Percentiles rank a stretch among this genome's conserved stretches.
Evolutionary conservation across 1,139 yeast genomes (phyloP).

Genomic region (Hyphopichia wangnamkhiaoensis): DNA sequence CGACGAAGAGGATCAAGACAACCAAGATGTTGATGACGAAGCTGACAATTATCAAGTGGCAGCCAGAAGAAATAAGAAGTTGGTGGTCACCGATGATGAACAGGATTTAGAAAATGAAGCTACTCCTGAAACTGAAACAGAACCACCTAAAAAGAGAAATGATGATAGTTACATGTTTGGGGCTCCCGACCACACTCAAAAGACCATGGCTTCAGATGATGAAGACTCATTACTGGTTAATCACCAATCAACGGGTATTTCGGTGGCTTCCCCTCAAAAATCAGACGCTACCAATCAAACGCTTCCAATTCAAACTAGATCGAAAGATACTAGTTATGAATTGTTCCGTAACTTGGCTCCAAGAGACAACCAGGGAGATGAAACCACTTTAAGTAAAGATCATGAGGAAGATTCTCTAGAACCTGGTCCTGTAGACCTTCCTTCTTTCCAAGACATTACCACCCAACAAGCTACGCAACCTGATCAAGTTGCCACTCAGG

Average conservation of each 20-base stretch:
- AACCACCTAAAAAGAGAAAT: conserved; percentile 19
- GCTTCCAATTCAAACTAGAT: not conserved
- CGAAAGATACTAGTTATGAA: conserved; percentile 11
- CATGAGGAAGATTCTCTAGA: conserved; percentile 6
- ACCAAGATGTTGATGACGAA: conserved; percentile 17
- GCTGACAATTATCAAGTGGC: conserved; percentile 15
- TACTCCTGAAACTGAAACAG: conserved; percentile 10
- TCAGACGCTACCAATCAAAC: not conserved
- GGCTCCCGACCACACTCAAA: conserved; percentile 9
- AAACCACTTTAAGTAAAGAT: not conserved
- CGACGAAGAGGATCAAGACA: conserved; percentile 20
- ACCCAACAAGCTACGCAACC: conserved; percentile 17
- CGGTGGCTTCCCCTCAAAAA: not conserved
- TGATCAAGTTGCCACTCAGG: conserved; percentile 17
- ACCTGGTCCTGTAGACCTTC: conserved; percentile 10
- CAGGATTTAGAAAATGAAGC: conserved; percentile 12
- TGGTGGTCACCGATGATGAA: conserved; percentile 16
- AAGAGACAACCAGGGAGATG: conserved; percentile 11
- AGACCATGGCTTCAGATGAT: conserved; percentile 3
- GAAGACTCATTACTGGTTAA: conserved; percentile 2
- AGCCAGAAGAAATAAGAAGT: conserved; percentile 11
- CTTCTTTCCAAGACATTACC: conserved; percentile 26
- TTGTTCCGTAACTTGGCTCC: conserved; percentile 36
- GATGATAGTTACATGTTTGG: conserved; percentile 45
- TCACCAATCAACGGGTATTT: too few species aligned